Base-by-base conservation (phyloP, 352 stramenopile species). In the Phytophthora pini region DNA sequence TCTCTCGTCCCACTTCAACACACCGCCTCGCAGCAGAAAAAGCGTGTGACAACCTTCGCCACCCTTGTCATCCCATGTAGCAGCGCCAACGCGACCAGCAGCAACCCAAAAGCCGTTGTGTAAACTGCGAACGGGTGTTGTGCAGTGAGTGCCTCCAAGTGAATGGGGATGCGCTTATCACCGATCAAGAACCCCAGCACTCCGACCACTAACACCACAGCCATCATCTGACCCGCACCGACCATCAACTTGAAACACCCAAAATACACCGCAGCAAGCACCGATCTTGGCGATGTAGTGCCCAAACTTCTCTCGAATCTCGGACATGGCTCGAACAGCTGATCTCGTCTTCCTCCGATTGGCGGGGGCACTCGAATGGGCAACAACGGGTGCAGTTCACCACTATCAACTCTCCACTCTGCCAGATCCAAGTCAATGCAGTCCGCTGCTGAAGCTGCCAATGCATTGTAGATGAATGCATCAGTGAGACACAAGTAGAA, bases 251-350 rank as follows among this genome's bases (percentile, higher is more conserved):
- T 87, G 41, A 84, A 64, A 6, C 65, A 76, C 26, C 72, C 77
- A 55, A 88, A 86, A 66, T 87, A 90, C 24, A 83, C 57, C 1
- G 57, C 49, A 2, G 76, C 70, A 26, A 88, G 67, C 24, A 85
- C 57, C 3, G 76, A 62, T 22, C 74, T 77, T 3, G 78, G 68
- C 7, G 79, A 84, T 22, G 62, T 40, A 4, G 43, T 49, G 7
- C 62, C 65, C n/a, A 87, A 58, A n/a, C 66, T 66, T 17, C 56
- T 58, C 40, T 84, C 75, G n/a, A 83, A 83, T 39, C 67, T 65
- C 10, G 67, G 70, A 32, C 56, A 72, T 4, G 73, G 63, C n/a
- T 70, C 51, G 31, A 76, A 55, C 26, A 65, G 48, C 43, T 44
- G 34, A 5, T 24, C 52, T 13, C 24, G 10, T 40, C 29, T 20